Base-by-base conservation (phyloP, 441 rosid species). In the Eruca vesicaria region DNA sequence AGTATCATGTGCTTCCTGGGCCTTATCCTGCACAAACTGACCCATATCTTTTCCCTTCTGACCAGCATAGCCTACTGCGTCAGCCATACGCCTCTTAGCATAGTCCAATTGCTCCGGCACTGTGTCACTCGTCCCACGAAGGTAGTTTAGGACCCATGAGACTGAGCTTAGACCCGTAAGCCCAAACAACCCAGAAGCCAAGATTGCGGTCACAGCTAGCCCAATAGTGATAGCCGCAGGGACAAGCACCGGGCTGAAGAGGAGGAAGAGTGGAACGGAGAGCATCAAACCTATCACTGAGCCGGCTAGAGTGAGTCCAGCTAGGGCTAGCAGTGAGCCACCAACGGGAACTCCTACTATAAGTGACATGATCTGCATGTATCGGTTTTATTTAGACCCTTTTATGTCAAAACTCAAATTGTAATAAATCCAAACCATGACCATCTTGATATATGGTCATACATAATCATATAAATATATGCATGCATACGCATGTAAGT, bases 181-280 rank as follows among this genome's bases (percentile, higher is more conserved):
- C 41, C 94, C 97, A 14, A 89, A 81, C 8, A 86, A 83, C 20
- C 90, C 93, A 0, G 98, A 87, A 0, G 87, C 81, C 75, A 88
- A 74, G 78, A 92, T 78, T 2, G 89, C 88, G 2, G 83, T 53
- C 9, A 86, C 82, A 0, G 92, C 86, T 3, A 90, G 78, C 9
- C 77, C 84, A 3, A 90, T 1, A 3, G 79, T 73, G 19, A 90
- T 53, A 15, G 90, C 84, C 0, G 98, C 91, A 0, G 98, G 99
- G 67, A 92, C 86, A 3, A 92, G 67, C 48, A 94, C 84, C 0
- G 97, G 97, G 77, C 98, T 90, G 82, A 90, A 92, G 77, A 94
- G 64, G 38, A 92, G 33, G 75, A 92, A 88, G 9, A 92, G 82
- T 0, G 99, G 96, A 2, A 89, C 81, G 23, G 90, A 65, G 58